These are phyloP conservation scores for Flaveria bidentis DNA, from an alignment of 129 eudicot genomes.

Conservation along the genomic window DNA sequence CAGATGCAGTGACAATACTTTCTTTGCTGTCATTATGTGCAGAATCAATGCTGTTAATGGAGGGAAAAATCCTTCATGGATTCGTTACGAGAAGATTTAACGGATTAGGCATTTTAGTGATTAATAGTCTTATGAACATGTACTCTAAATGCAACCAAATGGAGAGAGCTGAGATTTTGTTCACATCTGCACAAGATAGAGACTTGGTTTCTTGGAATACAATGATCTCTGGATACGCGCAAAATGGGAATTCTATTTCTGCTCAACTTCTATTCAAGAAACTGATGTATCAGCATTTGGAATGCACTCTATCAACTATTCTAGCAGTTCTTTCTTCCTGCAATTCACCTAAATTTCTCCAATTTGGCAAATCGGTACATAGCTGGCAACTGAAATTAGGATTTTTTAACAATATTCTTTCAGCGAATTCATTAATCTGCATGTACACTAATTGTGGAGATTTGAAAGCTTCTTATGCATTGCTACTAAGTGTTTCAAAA, in stretches of 20 bases:
- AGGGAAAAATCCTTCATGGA: slow-evolving; percentile 60
- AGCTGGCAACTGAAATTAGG: slow-evolving; percentile 62
- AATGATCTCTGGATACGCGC: slow-evolving; percentile 63
- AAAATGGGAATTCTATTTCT: slow-evolving; percentile 42
- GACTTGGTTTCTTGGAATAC: slow-evolving; percentile 72
- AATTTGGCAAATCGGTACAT: slow-evolving; percentile 54
- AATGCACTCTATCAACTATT: slow-evolving; percentile 51
- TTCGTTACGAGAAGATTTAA: slow-evolving; percentile 33
- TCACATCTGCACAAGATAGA: slow-evolving; percentile 35
- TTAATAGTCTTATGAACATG: slow-evolving; percentile 61
- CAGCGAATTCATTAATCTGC: slow-evolving; percentile 49
- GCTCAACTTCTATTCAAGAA: slow-evolving; percentile 55
- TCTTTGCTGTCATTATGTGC: slow-evolving; percentile 58
- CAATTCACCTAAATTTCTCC: slow-evolving; percentile 47
- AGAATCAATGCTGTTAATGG: slow-evolving; percentile 44
- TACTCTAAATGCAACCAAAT: slow-evolving; percentile 52
- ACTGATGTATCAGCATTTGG: slow-evolving; percentile 31
- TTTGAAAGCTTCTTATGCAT: slow-evolving; percentile 38
- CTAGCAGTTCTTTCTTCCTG: slow-evolving; percentile 56
- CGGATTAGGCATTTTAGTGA: slow-evolving; percentile 30
- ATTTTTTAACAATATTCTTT: slow-evolving; percentile 44
- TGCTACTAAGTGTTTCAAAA: slow-evolving; percentile 32
- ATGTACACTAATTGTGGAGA: slow-evolving; percentile 68
- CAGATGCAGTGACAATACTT: slow-evolving; percentile 55
- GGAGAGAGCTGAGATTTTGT: slow-evolving; percentile 39